These are phyloP conservation scores for Vitis amurensis DNA, from an alignment of 164 flowering plant genomes.

Conservation along the genomic window DNA sequence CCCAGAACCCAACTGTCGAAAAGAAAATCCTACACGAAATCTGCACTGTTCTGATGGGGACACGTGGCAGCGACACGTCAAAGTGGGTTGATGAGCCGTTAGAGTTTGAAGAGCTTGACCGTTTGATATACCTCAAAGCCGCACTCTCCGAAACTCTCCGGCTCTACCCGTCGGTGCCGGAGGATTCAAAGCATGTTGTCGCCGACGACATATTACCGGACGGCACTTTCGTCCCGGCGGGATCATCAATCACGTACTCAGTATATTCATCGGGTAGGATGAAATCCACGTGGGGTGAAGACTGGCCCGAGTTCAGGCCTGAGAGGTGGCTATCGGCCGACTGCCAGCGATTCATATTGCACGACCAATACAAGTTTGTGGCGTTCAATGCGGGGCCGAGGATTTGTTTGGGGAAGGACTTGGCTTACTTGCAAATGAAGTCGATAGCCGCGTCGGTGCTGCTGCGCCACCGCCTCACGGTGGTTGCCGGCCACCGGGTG, in stretches of 20 bases:
- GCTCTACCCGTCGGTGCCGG: conserved; percentile 72
- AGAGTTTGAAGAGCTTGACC: conserved; percentile 55
- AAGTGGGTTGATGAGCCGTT: conserved; percentile 52
- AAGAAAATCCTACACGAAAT: conserved; percentile 48
- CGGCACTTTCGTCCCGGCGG: conserved; percentile 72
- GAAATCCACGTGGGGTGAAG: conserved; percentile 66
- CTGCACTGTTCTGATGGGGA: conserved; percentile 47
- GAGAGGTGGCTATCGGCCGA: conserved; percentile 59
- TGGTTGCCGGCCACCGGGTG: conserved; percentile 67
- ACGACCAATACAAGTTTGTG: conserved; percentile 56
- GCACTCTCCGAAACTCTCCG: conserved; percentile 67
- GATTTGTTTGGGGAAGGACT: conserved; percentile 79
- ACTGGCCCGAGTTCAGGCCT: conserved; percentile 60
- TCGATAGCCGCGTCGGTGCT: conserved; percentile 80
- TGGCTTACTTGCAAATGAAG: conserved; percentile 93
- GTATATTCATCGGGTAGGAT: conserved; percentile 63
- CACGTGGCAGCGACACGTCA: conserved; percentile 49
- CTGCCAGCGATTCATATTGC: conserved; percentile 33
- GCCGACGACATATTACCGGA: conserved; percentile 65
- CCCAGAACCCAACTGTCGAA: conserved; percentile 47
- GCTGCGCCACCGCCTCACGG: conserved; percentile 67
- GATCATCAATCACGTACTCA: conserved; percentile 67
- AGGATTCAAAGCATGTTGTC: conserved; percentile 72
- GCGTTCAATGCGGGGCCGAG: conserved; percentile 94
- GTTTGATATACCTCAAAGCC: conserved; percentile 59